Conservation (phyloP, 495 filamentous ascomycete species). For the Penicillium steckii region DNA sequence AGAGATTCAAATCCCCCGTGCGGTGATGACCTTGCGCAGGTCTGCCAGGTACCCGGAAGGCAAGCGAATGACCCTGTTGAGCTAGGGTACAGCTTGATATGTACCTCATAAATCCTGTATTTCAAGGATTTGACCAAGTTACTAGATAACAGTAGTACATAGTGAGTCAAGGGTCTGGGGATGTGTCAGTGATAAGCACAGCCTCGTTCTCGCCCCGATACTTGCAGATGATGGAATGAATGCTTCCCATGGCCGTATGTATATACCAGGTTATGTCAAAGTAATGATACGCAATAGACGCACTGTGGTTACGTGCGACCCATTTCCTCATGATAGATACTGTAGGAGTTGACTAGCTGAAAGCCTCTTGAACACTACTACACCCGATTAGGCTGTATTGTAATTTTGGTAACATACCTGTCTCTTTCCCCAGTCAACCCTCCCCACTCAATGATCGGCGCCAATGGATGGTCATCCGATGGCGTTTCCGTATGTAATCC, state of each 20-base stretch:
- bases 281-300: too few species aligned
- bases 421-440: slow-evolving; percentile 7
- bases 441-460: slow-evolving; percentile 14
- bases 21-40: slow-evolving; percentile 2
- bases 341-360: too few species aligned
- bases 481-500: slow-evolving; percentile 28
- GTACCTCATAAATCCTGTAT: not conserved
- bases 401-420: not conserved
- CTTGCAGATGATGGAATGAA: too few species aligned
- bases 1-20: slow-evolving; percentile 10
- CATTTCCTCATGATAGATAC: too few species aligned
- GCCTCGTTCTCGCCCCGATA: not conserved
- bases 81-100: not conserved
- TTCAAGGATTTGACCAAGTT: not conserved
- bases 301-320: too few species aligned
- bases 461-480: slow-evolving; percentile 28
- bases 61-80: not conserved
- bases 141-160: too few species aligned
- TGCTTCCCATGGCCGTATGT: too few species aligned
- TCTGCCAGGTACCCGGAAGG: slow-evolving; percentile 28
- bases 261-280: too few species aligned
- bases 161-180: not conserved
- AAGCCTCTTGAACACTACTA: not conserved
- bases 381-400: not conserved
- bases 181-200: not conserved